Conservation (phyloP, 306 rosid species). For the Lathyrus oleraceus region DNA sequence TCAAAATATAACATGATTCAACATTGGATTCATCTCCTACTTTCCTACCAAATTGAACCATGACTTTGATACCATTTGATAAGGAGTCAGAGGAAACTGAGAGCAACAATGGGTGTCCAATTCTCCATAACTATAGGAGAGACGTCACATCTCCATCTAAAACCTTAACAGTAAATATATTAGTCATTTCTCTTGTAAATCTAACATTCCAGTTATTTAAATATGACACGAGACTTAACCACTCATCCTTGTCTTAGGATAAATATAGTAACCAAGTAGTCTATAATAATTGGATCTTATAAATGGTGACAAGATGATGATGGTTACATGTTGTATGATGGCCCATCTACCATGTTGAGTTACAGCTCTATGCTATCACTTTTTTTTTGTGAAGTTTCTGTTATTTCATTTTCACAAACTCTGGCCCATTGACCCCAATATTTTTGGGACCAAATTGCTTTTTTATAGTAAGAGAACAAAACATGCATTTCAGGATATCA, state of each 20-base stretch:
- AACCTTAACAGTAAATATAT: no score
- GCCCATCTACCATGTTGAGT: constrained; percentile 24
- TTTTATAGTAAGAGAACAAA: constrained; percentile 20
- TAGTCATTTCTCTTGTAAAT: no score
- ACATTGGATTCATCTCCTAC: no score
- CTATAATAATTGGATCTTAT: neutral
- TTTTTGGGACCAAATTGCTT: constrained; percentile 35
- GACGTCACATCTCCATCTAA: no score
- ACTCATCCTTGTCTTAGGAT: neutral
- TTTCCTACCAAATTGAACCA: no score
- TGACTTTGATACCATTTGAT: no score
- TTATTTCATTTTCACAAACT: constrained; percentile 28
- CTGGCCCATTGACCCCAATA: constrained; percentile 33
- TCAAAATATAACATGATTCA: no score
- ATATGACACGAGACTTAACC: no score
- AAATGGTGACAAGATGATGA: constrained; percentile 27
- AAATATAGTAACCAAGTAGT: neutral
- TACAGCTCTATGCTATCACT: neutral
- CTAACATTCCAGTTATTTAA: no score
- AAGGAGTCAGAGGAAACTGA: no score
- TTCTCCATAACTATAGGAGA: no score
- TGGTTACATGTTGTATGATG: constrained; percentile 27
- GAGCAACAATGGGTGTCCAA: no score
- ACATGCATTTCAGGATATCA: constrained; percentile 27
- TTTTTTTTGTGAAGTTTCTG: constrained; percentile 30